These are phyloP conservation scores for Scytalidium sp. DNA, from an alignment of 2,329 filamentous ascomycete species.

Conservation along the genomic window DNA sequence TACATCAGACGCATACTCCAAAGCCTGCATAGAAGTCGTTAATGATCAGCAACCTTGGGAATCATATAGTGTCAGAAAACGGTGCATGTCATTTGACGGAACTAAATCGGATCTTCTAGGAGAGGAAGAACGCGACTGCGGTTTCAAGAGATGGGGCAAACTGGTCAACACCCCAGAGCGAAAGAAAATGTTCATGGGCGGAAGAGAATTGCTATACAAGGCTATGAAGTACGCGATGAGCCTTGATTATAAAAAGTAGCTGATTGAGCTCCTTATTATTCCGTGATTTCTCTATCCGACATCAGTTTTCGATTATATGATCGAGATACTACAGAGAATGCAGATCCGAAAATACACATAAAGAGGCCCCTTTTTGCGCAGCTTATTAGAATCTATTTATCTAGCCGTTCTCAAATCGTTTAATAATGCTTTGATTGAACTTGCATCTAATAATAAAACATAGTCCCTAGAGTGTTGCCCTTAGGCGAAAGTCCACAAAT, in stretches of 20 bases:
- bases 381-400: too few relatives aligned
- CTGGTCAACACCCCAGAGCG: not conserved
- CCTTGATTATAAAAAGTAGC: not conserved
- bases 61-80: not conserved
- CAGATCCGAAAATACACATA: too few relatives aligned
- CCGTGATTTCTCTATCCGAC: too few relatives aligned
- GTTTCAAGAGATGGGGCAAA: not conserved
- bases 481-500: too few relatives aligned
- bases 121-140: not conserved
- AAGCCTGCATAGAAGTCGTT: not conserved
- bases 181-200: not conserved
- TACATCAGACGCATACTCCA: not conserved
- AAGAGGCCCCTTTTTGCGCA: too few relatives aligned
- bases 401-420: too few relatives aligned
- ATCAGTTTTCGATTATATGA: too few relatives aligned
- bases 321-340: too few relatives aligned
- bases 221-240: not conserved
- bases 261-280: not conserved
- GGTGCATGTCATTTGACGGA: not conserved
- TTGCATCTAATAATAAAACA: too few relatives aligned
- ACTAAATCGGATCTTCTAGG: not conserved
- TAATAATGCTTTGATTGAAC: too few relatives aligned
- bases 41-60: conserved; percentile 1
- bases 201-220: not conserved
- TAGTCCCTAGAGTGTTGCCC: too few relatives aligned